Percentiles rank a stretch among this genome's conserved stretches.
Conservation (phyloP, 1,284 basidiomycete genomes). For the Agroathelia rolfsii region DNA sequence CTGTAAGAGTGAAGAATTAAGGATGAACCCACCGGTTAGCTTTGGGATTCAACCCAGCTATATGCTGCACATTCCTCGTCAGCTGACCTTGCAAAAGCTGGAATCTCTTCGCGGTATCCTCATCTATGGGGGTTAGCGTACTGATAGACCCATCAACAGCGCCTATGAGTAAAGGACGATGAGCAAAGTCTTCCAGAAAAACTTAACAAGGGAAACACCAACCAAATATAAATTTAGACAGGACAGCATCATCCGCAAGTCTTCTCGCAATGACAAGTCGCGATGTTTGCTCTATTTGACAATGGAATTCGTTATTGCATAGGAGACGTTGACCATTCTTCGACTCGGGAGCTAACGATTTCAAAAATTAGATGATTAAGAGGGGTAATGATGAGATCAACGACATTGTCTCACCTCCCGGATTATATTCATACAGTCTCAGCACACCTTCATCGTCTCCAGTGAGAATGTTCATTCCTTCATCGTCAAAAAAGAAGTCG, state of each 20-base stretch:
- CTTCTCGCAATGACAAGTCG: conserved; percentile 69
- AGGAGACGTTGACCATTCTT: conserved; percentile 76
- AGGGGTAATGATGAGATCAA: too few species aligned
- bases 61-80: conserved; percentile 82
- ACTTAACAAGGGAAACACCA: conserved; percentile 16
- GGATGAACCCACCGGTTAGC: conserved; percentile 66
- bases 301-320: conserved; percentile 76
- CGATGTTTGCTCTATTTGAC: conserved; percentile 61
- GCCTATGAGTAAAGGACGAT: conserved; percentile 28
- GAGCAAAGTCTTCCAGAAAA: conserved; percentile 4
- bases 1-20: conserved; percentile 1
- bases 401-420: conserved; percentile 54
- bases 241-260: conserved; percentile 55
- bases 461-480: conserved; percentile 71
- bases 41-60: conserved; percentile 86
- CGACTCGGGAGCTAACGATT: conserved; percentile 80
- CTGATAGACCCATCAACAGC: conserved; percentile 76
- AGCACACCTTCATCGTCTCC: conserved; percentile 79
- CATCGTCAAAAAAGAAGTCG: conserved; percentile 84
- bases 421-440: conserved; percentile 82
- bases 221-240: conserved; percentile 70
- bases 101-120: conserved; percentile 72
- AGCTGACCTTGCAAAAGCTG: conserved; percentile 86
- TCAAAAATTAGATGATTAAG: conserved; percentile 4
- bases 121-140: conserved; percentile 71